Conservation (phyloP, 441 rosid species). For the Populus trichocarpa region DNA sequence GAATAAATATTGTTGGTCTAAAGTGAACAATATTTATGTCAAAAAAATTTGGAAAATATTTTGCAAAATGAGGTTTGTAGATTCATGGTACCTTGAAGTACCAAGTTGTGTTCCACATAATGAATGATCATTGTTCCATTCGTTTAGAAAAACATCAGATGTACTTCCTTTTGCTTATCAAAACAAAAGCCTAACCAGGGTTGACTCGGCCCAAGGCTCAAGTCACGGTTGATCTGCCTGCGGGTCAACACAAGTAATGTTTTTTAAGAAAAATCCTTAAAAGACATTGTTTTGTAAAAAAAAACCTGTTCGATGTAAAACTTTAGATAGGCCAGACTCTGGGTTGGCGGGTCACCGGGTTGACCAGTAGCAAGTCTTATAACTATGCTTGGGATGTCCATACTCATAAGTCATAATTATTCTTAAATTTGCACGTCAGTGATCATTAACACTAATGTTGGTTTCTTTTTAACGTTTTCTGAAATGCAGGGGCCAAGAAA, state of each 20-base stretch:
- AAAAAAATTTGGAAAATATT: background rate
- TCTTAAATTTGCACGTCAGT: background rate
- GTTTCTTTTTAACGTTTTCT: constrained; percentile 1
- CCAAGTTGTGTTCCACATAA: background rate
- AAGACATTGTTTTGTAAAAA: background rate
- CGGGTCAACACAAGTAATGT: background rate
- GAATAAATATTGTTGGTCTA: background rate
- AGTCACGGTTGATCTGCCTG: background rate
- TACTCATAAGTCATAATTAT: background rate
- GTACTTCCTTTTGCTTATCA: background rate
- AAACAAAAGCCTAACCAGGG: background rate
- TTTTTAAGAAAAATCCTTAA: background rate
- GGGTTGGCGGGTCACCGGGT: background rate
- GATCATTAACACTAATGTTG: background rate
- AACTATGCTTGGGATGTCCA: background rate
- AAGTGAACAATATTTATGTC: background rate
- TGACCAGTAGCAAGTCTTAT: background rate
- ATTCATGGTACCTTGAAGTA: background rate
- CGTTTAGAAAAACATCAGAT: background rate
- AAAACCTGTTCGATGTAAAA: background rate
- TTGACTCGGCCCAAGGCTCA: background rate
- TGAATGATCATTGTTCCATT: background rate
- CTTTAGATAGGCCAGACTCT: background rate
- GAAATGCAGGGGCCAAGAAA: constrained; percentile 87
- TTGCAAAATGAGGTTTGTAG: background rate